A percentile compares a stretch with the other conserved stretches of the same genome.
Conservation (phyloP, 768 basidiomycete species). For the Pleurotus citrinopileatus region DNA sequence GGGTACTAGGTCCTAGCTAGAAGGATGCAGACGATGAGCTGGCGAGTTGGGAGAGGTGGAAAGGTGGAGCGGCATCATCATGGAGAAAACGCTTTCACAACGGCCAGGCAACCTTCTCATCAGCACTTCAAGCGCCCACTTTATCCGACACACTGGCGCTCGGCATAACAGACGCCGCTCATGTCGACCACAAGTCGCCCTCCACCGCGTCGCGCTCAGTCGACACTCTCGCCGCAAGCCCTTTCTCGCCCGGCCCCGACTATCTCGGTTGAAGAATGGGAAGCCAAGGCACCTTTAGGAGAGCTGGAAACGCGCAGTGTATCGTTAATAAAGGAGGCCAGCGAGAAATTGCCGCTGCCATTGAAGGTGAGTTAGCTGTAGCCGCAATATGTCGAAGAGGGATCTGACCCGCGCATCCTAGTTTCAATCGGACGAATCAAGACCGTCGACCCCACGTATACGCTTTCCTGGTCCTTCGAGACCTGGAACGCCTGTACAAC, state of each 20-base stretch:
- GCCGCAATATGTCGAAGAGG: constrained; percentile 7
- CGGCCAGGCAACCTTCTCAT: too few relatives aligned
- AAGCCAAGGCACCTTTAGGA: constrained; percentile 71
- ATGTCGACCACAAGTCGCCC: constrained; percentile 10
- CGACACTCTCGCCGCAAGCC: constrained; percentile 17
- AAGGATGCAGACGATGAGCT: too few relatives aligned
- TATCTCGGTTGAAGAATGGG: constrained; percentile 89
- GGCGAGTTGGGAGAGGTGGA: too few relatives aligned
- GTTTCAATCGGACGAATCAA: constrained; percentile 29
- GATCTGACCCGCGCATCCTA: constrained; percentile 13
- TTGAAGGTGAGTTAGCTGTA: constrained; percentile 55
- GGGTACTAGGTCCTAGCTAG: too few relatives aligned
- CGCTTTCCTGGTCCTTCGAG: constrained; percentile 23
- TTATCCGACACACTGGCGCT: too few relatives aligned
- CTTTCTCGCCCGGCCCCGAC: constrained; percentile 39
- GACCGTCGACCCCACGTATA: constrained; percentile 38
- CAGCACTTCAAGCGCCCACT: too few relatives aligned
- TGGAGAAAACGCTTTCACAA: too few relatives aligned
- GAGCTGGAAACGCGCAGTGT: constrained; percentile 71
- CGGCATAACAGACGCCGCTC: too few relatives aligned
- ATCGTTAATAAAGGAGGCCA: constrained; percentile 55
- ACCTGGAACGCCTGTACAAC: constrained; percentile 41
- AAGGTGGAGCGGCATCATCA: too few relatives aligned
- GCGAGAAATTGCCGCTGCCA: constrained; percentile 60
- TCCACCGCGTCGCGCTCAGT: constrained; percentile 9